Conservation (phyloP, 768 basidiomycete species). For the Pisolithus marmoratus region DNA sequence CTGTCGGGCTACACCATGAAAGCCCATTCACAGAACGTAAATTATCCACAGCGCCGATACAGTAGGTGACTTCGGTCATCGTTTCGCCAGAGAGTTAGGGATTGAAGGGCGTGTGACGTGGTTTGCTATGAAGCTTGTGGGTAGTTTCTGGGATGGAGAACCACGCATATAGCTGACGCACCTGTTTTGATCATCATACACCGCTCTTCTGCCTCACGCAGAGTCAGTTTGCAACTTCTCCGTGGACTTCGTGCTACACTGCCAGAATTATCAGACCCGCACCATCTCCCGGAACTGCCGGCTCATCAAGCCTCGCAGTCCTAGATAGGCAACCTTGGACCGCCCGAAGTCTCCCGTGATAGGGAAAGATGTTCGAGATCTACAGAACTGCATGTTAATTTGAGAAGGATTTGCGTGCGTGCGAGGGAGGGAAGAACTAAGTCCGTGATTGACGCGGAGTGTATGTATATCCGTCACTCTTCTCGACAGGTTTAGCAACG, state of each 20-base stretch:
- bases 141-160: slow-evolving; percentile 14
- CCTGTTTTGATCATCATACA: slow-evolving; percentile 31
- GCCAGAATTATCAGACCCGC: slow-evolving; percentile 29
- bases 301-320: too few species aligned
- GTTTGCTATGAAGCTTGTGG: slow-evolving; percentile 82
- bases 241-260: slow-evolving; percentile 45
- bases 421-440: too few species aligned
- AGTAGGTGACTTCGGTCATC: slow-evolving; percentile 75
- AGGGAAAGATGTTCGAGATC: too few species aligned
- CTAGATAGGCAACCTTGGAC: too few species aligned
- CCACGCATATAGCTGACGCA: neutral
- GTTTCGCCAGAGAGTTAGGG: slow-evolving; percentile 16
- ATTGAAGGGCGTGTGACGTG: slow-evolving; percentile 55
- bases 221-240: slow-evolving; percentile 59
- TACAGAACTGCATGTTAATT: too few species aligned
- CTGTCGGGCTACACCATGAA: too few species aligned
- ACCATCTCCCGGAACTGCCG: slow-evolving; percentile 77
- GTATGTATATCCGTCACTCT: too few species aligned
- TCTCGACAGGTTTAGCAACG: too few species aligned
- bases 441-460: too few species aligned
- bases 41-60: slow-evolving; percentile 72
- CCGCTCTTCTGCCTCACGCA: slow-evolving; percentile 63
- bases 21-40: too few species aligned
- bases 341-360: too few species aligned
- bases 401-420: too few species aligned